Evolutionary conservation across 2,329 filamentous ascomycete species (phyloP), one percentile per base, ranked within the genome.

Genomic region (Sclerotinia minor): DNA sequence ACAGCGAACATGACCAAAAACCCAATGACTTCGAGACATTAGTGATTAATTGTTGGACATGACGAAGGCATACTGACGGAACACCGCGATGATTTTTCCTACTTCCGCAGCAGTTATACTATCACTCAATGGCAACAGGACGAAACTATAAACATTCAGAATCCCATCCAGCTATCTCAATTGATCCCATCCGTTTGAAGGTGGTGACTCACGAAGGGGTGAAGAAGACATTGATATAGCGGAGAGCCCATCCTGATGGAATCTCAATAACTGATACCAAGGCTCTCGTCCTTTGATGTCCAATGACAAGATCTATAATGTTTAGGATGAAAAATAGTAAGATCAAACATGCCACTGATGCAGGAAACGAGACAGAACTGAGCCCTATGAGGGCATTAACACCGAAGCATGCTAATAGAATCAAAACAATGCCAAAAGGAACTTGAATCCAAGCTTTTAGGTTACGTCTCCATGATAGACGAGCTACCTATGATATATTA

Each of bases 321-420:
- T 87, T 78, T 15, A 88, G 76, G 0, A 74, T 78, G 26, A 83
- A 71, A 72, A 87, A 87, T 2, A 88, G 76, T 11, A 86, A 69
- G 54, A 88, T 77, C 71, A 88, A 79, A 54, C 83, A 85, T 5
- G 85, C 84, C 3, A 88, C 85, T 2, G 85, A 87, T 2, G 86
- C 83, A 0, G 85, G 85, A 69, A 89, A 89, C 0, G 83, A 80
- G 9, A 87, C 80, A 29, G 79, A 79, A 66, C 81, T 80, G 9
- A 83, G 75, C 17, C 78, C 77, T 68, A 82, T 80, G 1, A 80
- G 74, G 57, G 75, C 74, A 72, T 80, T 75, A 45, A 81, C 72
- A 8, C 79, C 80, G 72, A 79, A 80, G 70, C 79, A 80, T 63
- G 77, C 75, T 26, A 80, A 70, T 9, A 82, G 72, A 45, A 81